phyloP scores from a whole-genome alignment of 257 asterid species.

The Scutellaria galericulata region DNA sequence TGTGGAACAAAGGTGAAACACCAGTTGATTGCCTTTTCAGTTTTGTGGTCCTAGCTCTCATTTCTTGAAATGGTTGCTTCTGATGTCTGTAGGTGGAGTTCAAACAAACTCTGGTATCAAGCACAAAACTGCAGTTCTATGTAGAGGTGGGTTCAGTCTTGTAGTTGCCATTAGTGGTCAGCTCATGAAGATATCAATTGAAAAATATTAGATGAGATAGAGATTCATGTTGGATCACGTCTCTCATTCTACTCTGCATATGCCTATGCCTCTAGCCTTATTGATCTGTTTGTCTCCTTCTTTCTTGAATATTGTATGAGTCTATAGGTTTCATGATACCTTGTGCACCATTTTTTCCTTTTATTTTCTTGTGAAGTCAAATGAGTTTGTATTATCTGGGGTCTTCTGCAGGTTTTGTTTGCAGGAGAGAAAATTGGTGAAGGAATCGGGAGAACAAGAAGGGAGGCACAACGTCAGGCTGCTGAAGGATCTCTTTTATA shows the following conservation, averaged over 20 bases:
- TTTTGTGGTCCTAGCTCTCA: constrained; percentile 21
- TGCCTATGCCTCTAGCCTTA: not conserved
- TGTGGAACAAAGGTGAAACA: constrained; percentile 80
- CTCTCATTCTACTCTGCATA: constrained; percentile 5
- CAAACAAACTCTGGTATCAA: constrained; percentile 57
- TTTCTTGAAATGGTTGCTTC: constrained; percentile 42
- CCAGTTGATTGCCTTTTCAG: constrained; percentile 15
- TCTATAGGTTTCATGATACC: constrained; percentile 14
- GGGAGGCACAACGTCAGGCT: constrained; percentile 83
- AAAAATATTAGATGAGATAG: not conserved
- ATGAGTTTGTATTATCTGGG: constrained; percentile 29
- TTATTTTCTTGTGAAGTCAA: not conserved
- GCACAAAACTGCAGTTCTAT: constrained; percentile 65
- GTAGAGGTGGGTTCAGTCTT: constrained; percentile 64
- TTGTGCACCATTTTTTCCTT: not conserved
- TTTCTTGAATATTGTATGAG: constrained; percentile 28
- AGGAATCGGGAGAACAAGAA: constrained; percentile 88
- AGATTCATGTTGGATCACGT: too few relatives aligned
- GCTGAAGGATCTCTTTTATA: constrained; percentile 75
- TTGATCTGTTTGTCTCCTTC: not conserved
- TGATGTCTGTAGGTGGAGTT: constrained; percentile 76
- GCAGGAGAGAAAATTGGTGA: constrained; percentile 91
- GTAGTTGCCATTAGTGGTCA: constrained; percentile 17
- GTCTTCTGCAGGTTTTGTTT: constrained; percentile 68
- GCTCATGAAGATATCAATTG: constrained; percentile 8